Evolutionary conservation across 2,329 filamentous ascomycete genomes (phyloP), one percentile per base, ranked within the genome.

Genomic region (Berkeleyomyces basicola): DNA sequence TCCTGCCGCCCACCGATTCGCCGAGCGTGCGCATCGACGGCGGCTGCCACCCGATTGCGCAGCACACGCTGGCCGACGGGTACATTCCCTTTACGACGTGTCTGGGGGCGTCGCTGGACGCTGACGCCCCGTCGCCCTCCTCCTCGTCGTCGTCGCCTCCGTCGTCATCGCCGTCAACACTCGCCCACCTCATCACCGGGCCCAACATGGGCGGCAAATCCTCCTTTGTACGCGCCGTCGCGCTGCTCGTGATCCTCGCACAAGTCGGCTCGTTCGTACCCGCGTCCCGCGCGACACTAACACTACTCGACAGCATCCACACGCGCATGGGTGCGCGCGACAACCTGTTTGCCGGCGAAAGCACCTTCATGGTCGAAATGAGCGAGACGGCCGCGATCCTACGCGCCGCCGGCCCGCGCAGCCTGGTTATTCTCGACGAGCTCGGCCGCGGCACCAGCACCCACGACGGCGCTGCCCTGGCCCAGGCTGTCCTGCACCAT

Each of bases 131-230:
- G 23, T 23, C 23, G 23, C 23, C 23, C 23, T n/a, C 9, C 75
- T 81, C 1, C 81, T 97, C 57, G 63, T 60, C 23, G 58, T 7
- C 42, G 11, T 46, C 39, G 16, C 55, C 23, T 9, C 79, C 82
- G n/a, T 80, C 83, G 2, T 79, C 83, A 1, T 71, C 77, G 0
- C 57, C 63, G 4, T 31, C 61, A 2, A 81, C 83, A 0, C 80
- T 88, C 4, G 89, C 90, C 2, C 82, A 96, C 67, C 85, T 97
- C 63, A 86, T 99, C 69, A 99, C 93, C 0, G 93, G 93, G 0
- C 93, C 93, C 39, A 99, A 99, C 75, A 99, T 99, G 93, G 93
- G 93, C 69, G 93, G 93, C 63, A 99, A 99, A 71, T 96, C 90
- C n/a, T 93, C 87, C 64, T 99, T 96, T 72, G 92, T 99, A 31